Conservation (phyloP, 2,329 filamentous ascomycete species). For the Tolypocladium amazonense region DNA sequence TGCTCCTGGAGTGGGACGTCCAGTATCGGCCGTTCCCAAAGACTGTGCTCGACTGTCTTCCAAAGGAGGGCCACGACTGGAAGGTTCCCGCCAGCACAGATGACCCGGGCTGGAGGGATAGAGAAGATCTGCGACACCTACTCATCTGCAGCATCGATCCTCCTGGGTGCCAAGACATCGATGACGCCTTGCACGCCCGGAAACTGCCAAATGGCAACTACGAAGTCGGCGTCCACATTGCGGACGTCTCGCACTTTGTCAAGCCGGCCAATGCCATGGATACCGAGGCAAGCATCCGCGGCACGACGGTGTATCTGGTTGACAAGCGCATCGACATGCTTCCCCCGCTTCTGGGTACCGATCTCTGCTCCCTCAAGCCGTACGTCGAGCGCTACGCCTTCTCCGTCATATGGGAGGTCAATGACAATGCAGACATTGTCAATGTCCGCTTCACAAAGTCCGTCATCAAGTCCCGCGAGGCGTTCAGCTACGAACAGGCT, state of each 20-base stretch:
- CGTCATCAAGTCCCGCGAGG: conserved; percentile 91
- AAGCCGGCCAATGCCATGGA: conserved; percentile 98
- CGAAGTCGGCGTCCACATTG: conserved; percentile 96
- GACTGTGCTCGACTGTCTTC: conserved; percentile 86
- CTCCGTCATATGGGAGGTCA: conserved; percentile 81
- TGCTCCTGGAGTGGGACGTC: conserved; percentile 91
- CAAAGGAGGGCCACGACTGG: conserved; percentile 87
- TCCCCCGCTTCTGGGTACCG: conserved; percentile 88
- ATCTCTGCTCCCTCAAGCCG: conserved; percentile 91
- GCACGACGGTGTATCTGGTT: conserved; percentile 93
- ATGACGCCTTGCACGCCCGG: conserved; percentile 87
- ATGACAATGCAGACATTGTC: conserved; percentile 74
- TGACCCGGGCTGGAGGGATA: conserved; percentile 77
- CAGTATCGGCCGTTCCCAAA: conserved; percentile 97
- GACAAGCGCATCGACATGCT: conserved; percentile 99
- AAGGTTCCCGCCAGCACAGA: conserved; percentile 70
- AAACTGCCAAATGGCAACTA: conserved; percentile 83
- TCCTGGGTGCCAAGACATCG: conserved; percentile 92
- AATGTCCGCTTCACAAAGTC: conserved; percentile 89
- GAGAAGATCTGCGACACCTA: conserved; percentile 73
- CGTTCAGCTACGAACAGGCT: conserved; percentile 95
- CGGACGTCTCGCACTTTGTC: conserved; percentile 98
- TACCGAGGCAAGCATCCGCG: conserved; percentile 81
- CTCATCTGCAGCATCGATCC: conserved; percentile 97
- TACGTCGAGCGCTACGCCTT: conserved; percentile 93